phyloP scores from a whole-genome alignment of 129 eudicot species.

The Erigeron canadensis region DNA sequence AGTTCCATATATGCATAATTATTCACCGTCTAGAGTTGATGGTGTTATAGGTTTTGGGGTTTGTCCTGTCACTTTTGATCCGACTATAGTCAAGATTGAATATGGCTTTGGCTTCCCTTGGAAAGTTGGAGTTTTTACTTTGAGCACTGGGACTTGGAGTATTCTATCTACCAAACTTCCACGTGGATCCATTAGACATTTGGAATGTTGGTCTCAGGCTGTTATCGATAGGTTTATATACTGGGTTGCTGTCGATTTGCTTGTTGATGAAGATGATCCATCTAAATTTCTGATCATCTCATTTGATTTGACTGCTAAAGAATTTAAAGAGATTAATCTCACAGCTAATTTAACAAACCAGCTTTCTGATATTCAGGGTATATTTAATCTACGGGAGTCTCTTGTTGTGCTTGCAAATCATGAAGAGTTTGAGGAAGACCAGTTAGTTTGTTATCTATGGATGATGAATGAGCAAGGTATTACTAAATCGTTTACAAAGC shows the following conservation, averaged over 20 bases:
- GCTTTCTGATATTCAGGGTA: too few species aligned
- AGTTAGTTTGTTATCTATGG: slow-evolving; percentile 8
- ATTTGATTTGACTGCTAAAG: not conserved
- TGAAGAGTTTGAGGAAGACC: not conserved
- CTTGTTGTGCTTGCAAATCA: not conserved
- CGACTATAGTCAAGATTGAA: not conserved
- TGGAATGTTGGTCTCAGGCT: not conserved
- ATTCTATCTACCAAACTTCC: not conserved
- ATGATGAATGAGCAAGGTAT: not conserved
- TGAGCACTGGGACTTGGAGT: not conserved
- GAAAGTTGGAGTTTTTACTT: not conserved
- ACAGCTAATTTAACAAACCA: not conserved
- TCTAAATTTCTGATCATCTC: not conserved
- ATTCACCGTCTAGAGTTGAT: too few species aligned
- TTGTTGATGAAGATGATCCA: not conserved
- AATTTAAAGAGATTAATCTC: not conserved
- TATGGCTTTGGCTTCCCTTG: not conserved
- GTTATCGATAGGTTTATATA: not conserved
- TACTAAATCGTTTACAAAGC: not conserved
- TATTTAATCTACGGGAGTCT: not conserved
- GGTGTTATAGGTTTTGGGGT: not conserved
- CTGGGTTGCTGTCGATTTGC: not conserved
- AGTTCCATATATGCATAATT: not conserved
- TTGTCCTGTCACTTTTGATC: not conserved
- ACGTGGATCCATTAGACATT: not conserved